Evolutionary conservation across 202 grass and related monocot species (phyloP), one percentile per base, ranked within the genome.

Genomic region (Eragrostis tef): DNA sequence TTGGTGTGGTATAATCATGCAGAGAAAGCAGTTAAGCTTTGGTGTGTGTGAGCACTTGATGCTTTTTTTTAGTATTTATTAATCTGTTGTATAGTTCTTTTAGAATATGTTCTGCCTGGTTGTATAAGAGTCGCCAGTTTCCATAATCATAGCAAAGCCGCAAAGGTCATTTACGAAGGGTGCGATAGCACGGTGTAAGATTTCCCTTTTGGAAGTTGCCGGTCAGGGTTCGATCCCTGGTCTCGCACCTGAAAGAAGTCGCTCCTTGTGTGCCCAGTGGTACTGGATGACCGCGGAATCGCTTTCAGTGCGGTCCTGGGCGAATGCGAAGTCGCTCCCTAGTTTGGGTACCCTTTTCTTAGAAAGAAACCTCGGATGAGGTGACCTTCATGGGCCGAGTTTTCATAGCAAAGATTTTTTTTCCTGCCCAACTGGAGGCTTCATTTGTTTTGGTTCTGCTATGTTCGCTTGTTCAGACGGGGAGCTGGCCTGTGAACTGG

Each of bases 371-470:
- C 31, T 34, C 4, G 31, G 31, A 4, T 1, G 31, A 34, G 31
- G 31, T 34, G n/a, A n/a, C n/a, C 4, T 34, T 34, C 31, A 34
- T 0, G 43, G 5, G 48, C 13, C 1, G 15, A 16, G 13, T 4
- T 50, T 12, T 25, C 44, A 74, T 12, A 21, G 14, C 6, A 19
- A 52, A 52, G 50, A 0, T 52, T 14, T 48, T 77, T 82, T 77
- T 2, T 5, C 6, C 59, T 27, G 82, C 22, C 34, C 31, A 34
- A 52, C 61, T 34, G 7, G 57, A 62, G 53, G 19, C 24, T 44
- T 8, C 41, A 48, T 72, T 78, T 65, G 10, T 77, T 65, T n/a
- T 64, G 49, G 25, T 47, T 81, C 15, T 47, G 19, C 6, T 21
- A 5, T 4, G 31, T 34, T 34, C 31, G 4, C 31, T 34, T 72